Evolutionary conservation across 1,284 basidiomycete genomes (phyloP).

Genomic region (Irpex sp.): DNA sequence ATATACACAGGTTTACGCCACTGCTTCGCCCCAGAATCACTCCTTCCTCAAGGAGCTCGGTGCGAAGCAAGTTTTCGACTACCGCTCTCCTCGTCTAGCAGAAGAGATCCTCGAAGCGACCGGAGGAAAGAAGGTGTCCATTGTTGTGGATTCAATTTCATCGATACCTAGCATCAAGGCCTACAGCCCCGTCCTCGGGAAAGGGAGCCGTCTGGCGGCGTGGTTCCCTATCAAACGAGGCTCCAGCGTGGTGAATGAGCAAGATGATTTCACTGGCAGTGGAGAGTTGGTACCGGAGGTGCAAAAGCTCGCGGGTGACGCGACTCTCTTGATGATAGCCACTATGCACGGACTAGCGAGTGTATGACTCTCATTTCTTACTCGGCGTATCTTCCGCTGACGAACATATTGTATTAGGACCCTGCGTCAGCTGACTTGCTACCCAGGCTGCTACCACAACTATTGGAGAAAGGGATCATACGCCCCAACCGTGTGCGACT

Average conservation of each 20-base stretch:
- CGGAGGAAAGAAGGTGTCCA: conserved; percentile 30
- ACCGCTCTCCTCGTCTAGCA: conserved; percentile 38
- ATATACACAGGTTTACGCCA: conserved; percentile 48
- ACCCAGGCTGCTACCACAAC: conserved; percentile 1
- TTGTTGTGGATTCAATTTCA: conserved; percentile 42
- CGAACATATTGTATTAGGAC: not conserved
- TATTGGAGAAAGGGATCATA: conserved; percentile 4
- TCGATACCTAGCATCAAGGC: conserved; percentile 34
- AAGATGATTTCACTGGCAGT: not conserved
- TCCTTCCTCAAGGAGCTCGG: conserved; percentile 44
- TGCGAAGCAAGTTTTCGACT: conserved; percentile 48
- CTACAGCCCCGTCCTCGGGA: conserved; percentile 32
- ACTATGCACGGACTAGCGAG: not conserved
- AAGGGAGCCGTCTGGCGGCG: conserved; percentile 37
- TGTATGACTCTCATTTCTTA: too few relatives aligned
- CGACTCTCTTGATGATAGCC: not conserved
- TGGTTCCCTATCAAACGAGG: conserved; percentile 43
- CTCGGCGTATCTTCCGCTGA: too few relatives aligned
- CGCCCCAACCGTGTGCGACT: not conserved
- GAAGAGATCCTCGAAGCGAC: conserved; percentile 38
- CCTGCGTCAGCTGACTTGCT: not conserved
- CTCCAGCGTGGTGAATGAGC: not conserved
- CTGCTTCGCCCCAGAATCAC: conserved; percentile 47
- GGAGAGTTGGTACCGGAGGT: not conserved
- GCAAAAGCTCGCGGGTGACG: not conserved